Percentiles rank a stretch among this genome's conserved stretches.
phyloP scores from a whole-genome alignment of 192 early-diverging fungal genomes.

The Entomortierella parvispora region DNA sequence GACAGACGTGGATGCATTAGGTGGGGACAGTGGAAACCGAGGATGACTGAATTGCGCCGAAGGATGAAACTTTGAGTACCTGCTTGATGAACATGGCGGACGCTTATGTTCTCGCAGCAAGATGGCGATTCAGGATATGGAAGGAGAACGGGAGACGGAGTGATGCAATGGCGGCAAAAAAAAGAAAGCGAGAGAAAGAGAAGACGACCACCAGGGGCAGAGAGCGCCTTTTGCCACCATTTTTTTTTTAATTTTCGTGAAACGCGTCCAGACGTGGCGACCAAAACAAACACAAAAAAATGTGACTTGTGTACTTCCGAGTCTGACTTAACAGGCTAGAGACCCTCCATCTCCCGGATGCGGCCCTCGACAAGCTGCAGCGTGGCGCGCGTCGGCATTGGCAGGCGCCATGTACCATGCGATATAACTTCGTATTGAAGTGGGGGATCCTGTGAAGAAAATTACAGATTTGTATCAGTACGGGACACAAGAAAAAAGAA shows the following conservation, averaged over 20 bases:
- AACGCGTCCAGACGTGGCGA: conserved; percentile 15
- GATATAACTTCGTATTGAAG: conserved; percentile 35
- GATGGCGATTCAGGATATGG: not conserved
- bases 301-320: too few species aligned
- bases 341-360: not conserved
- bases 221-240: conserved; percentile 23
- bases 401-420: conserved; percentile 33
- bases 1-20: not conserved
- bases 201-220: not conserved
- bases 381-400: conserved; percentile 39
- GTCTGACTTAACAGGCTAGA: too few species aligned
- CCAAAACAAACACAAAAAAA: too few species aligned
- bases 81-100: conserved; percentile 47
- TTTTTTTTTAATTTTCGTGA: not conserved
- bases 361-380: conserved; percentile 26
- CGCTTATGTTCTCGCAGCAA: not conserved
- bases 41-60: not conserved
- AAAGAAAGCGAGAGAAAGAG: not conserved
- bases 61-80: conserved; percentile 12
- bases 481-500: not conserved
- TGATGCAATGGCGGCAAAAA: too few species aligned
- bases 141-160: not conserved
- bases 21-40: not conserved
- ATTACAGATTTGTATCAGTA: not conserved
- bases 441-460: conserved; percentile 18